Evolutionary conservation across 1,284 basidiomycete genomes (phyloP), one percentile per base, ranked within the genome.

Genomic region (Melampsora larici-populina): DNA sequence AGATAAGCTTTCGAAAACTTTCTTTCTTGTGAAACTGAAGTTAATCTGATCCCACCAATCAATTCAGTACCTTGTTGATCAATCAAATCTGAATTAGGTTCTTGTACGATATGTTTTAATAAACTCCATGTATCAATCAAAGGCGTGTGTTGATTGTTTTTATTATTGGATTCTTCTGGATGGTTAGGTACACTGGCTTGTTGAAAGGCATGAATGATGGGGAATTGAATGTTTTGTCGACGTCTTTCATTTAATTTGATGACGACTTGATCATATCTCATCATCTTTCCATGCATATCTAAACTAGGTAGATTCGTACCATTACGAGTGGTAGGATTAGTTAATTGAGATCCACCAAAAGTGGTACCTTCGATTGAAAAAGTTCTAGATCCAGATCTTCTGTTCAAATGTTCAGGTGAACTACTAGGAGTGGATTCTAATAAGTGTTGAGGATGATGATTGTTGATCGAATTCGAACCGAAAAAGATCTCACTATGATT

Each of bases 241-340:
- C 92, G 86, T 8, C 91, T 88, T 66, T 88, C 85, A 83, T 93
- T 94, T 66, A 94, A 85, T 46, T 91, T 89, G 21, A 87, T 85
- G 60, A 96, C 86, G 43, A 92, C 89, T 76, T 89, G 89, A 84
- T 93, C 92, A 83, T 96, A 97, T n/a, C 89, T 90, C 89, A 95
- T 92, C 93, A 96, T 95, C 85, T 93, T 93, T 83, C 88, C 90
- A 85, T 96, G 94, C 84, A 85, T 86, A 18, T 84, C 84, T 43
- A 43, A 43, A 43, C 40, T 43, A 84, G 26, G 87, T 89, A 29
- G 89, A 85, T 78, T 86, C 88, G 68, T 80, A 78, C 75, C 79
- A 69, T n/a, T 74, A 76, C 55, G 78, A 72, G 66, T 73, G 70
- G 79, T n/a, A n/a, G n/a, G n/a, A n/a, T n/a, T 80, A 63, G 31